Evolutionary conservation across 352 stramenopile species (phyloP), one percentile per base, ranked within the genome.

Genomic region (Phytophthora litchii): DNA sequence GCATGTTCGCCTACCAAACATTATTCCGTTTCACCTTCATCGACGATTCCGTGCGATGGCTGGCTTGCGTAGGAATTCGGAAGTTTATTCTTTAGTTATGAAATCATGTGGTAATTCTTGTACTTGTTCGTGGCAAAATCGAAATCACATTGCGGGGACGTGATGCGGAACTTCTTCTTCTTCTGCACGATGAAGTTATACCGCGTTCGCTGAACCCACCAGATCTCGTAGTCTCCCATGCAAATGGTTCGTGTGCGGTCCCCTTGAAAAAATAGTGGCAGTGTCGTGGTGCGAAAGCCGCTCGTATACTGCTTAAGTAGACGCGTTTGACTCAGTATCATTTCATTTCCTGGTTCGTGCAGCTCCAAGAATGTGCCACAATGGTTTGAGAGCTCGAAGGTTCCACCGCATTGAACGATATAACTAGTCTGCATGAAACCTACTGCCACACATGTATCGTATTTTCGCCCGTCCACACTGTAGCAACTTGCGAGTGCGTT

Each of bases 311-410:
- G 80, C 19, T 78, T 76, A 4, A 92, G 54, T 1, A 94, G 49
- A 13, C 83, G 62, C 17, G 79, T 88, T 55, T 94, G 85, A 38
- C 78, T 86, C 44, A 96, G 49, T 36, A 94, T 90, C n/a, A 60
- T 27, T 48, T 91, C 60, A 53, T 76, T 86, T 16, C 45, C 64
- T 1, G 80, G 81, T 31, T 87, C 80, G 37, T 96, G 88, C 1
- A 96, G 46, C 62, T 96, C 88, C 23, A 96, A 64, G 58, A 96
- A 96, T 19, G 84, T 92, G 12, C 88, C 88, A 46, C 88, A 96
- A 53, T 94, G 78, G 57, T 89, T 78, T 43, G 88, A 77, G 13
- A 95, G 66, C 21, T 74, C 79, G 31, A 88, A 95, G 1, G 53
- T 25, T 1, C 85, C 81, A 37, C 71, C 80, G 50, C 88, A 96